A percentile compares a stretch with the other conserved stretches of the same genome.
phyloP scores from a whole-genome alignment of 257 asterid species.

The Salvia hispanica region DNA sequence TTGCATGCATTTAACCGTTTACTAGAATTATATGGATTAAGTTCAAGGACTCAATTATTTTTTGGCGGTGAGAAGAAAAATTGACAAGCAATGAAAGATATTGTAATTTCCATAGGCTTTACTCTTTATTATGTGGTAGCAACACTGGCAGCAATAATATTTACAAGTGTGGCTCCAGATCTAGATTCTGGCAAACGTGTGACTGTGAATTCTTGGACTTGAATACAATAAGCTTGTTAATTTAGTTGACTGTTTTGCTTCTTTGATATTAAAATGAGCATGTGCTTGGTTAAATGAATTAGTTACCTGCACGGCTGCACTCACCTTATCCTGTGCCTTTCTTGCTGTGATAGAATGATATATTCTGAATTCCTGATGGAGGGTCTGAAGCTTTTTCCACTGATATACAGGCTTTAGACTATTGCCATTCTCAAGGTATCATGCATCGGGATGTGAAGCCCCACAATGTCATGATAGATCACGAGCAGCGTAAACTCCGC shows the following conservation, averaged over 20 bases:
- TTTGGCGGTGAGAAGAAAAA: conserved; percentile 13
- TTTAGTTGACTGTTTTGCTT: conserved; percentile 10
- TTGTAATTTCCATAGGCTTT: not conserved
- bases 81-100: not conserved
- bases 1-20: not conserved
- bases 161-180: not conserved
- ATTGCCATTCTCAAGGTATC: conserved; percentile 72
- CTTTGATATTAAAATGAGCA: conserved; percentile 9
- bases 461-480: conserved; percentile 70
- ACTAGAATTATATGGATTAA: not conserved
- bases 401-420: conserved; percentile 51
- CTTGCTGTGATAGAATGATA: conserved; percentile 13
- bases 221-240: not conserved
- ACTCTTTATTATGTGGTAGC: not conserved
- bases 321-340: not conserved
- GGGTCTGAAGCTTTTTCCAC: conserved; percentile 3
- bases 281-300: conserved; percentile 2
- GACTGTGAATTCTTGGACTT: conserved; percentile 16
- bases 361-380: conserved; percentile 7
- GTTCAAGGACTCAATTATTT: not conserved
- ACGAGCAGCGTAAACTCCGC: conserved; percentile 60
- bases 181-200: not conserved
- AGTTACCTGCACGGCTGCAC: not conserved
- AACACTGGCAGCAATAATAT: not conserved
- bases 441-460: conserved; percentile 79